Evolutionary conservation across 2,329 filamentous ascomycete species (phyloP).

Genomic region (Alternaria sp.): DNA sequence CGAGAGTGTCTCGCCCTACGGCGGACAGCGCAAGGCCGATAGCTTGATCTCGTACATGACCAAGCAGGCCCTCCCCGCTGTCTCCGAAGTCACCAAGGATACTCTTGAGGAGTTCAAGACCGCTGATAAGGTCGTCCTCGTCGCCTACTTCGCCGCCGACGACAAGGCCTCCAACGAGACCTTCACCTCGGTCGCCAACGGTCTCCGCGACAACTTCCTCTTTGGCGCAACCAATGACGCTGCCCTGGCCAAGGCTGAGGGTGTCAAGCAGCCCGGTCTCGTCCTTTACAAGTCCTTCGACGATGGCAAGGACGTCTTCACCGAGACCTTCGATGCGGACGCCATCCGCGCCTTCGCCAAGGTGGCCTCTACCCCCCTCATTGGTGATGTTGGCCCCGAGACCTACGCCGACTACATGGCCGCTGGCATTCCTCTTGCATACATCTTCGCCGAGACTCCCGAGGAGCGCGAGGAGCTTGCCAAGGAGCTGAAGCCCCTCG

Average conservation of each 20-base stretch:
- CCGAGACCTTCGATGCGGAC: slow-evolving; percentile 81
- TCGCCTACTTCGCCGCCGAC: slow-evolving; percentile 83
- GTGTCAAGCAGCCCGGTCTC: slow-evolving; percentile 83
- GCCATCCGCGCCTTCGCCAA: slow-evolving; percentile 84
- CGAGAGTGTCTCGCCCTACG: slow-evolving; percentile 83
- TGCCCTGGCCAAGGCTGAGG: slow-evolving; percentile 85
- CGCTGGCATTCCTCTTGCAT: slow-evolving; percentile 88
- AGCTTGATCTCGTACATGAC: slow-evolving; percentile 88
- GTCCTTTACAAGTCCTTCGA: slow-evolving; percentile 98
- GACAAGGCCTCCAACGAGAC: slow-evolving; percentile 88
- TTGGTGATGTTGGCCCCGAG: slow-evolving; percentile 96
- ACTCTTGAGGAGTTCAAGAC: slow-evolving; percentile 96
- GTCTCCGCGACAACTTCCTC: slow-evolving; percentile 88
- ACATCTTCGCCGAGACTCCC: slow-evolving; percentile 92
- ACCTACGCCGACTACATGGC: slow-evolving; percentile 97
- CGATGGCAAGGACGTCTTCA: slow-evolving; percentile 88
- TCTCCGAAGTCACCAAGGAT: slow-evolving; percentile 82
- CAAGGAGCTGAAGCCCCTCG: slow-evolving; percentile 81
- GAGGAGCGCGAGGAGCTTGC: slow-evolving; percentile 87
- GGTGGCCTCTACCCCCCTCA: slow-evolving; percentile 83
- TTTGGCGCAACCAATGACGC: slow-evolving; percentile 89
- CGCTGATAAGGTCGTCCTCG: slow-evolving; percentile 92
- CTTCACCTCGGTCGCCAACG: slow-evolving; percentile 75
- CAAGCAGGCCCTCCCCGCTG: slow-evolving; percentile 94
- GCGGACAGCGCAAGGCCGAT: slow-evolving; percentile 86